Base-by-base conservation (phyloP, 1,284 basidiomycete species). In the Boletus hoseneyae region DNA sequence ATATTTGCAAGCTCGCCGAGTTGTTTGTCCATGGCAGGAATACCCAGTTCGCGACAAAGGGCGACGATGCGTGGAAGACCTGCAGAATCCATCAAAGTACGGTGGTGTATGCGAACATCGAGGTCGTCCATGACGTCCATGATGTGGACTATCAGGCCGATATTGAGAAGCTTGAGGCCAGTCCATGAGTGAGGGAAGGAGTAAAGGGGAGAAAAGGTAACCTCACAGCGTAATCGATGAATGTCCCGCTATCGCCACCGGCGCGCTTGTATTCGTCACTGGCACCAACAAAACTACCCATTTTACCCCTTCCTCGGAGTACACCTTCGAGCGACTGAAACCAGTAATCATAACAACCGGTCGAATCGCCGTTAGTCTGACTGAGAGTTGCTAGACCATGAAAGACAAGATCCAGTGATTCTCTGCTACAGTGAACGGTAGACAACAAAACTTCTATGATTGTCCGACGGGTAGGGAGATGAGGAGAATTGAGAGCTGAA, bases 271-370 rank as follows among this genome's bases (percentile, higher is more conserved):
- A 80, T 55, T 97, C 92, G 32, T 95, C 90, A 58, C 93, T 95
- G 9, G 93, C 91, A 3, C 97, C 96, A 8, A 99, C 96, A 42
- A 90, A 71, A 64, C 90, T 96, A 2, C 96, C 96, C 93, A 98
- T 96, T 67, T 86, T 89, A 1, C 97, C 96, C 52, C 93, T 75
- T 1, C 94, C 93, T 40, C 84, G 80, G 12, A 98, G 77, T 5
- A 83, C 83, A 34, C 74, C 73, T 60, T 95, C 90, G 53, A 96
- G 75, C 1, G 87, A 86, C 56, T 85, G 85, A 67, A 99, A 90
- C 95, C 93, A 98, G 55, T 83, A 93, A 56, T 87, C 86, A 68
- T 93, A 99, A 38, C 72, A 79, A 29, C 77, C 75, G 32, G 67
- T 66, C 11, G 81, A 65, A 62, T 84, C 84, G 65, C 78, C 77